These are phyloP conservation scores for Phytophthora nicotianae DNA, from an alignment of 352 stramenopile genomes.

Conservation along the genomic window DNA sequence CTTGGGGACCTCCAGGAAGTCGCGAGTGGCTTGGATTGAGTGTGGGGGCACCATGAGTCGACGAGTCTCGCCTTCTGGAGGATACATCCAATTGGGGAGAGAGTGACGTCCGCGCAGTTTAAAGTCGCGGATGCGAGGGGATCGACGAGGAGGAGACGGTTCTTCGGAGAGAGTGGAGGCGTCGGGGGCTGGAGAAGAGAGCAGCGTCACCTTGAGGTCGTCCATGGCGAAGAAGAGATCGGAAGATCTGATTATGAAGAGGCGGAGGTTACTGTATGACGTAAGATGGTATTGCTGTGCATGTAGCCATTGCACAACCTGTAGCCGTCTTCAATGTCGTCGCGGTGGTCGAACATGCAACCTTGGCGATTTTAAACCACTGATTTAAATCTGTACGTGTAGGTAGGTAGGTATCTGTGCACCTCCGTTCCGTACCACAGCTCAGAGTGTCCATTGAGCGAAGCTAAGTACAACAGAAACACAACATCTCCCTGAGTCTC, in stretches of 20 bases:
- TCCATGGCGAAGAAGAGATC: constrained; percentile 35
- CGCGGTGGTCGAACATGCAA: too few species aligned
- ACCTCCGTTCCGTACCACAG: too few species aligned
- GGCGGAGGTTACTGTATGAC: constrained; percentile 9
- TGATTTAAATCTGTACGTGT: too few species aligned
- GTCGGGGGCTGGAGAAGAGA: constrained; percentile 32
- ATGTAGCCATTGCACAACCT: constrained; percentile 9
- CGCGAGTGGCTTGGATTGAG: constrained; percentile 35
- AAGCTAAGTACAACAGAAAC: too few species aligned
- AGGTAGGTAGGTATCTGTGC: too few species aligned
- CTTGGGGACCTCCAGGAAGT: constrained; percentile 28
- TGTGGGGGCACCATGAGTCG: constrained; percentile 32
- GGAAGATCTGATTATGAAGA: constrained; percentile 24
- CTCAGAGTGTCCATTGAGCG: too few species aligned
- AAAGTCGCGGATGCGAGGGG: constrained; percentile 29
- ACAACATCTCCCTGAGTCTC: too few species aligned
- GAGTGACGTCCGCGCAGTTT: constrained; percentile 18
- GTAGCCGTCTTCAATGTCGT: too few species aligned
- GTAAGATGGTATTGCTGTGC: constrained; percentile 10
- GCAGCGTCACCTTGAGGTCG: constrained; percentile 51
- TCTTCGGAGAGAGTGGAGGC: constrained; percentile 10
- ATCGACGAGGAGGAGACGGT: constrained; percentile 18
- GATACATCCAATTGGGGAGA: constrained; percentile 50
- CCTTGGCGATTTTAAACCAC: too few species aligned
- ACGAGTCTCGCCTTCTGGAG: constrained; percentile 41